Conservation (phyloP, 2,329 filamentous ascomycete genomes). For the Exutisphaerella laricina region DNA sequence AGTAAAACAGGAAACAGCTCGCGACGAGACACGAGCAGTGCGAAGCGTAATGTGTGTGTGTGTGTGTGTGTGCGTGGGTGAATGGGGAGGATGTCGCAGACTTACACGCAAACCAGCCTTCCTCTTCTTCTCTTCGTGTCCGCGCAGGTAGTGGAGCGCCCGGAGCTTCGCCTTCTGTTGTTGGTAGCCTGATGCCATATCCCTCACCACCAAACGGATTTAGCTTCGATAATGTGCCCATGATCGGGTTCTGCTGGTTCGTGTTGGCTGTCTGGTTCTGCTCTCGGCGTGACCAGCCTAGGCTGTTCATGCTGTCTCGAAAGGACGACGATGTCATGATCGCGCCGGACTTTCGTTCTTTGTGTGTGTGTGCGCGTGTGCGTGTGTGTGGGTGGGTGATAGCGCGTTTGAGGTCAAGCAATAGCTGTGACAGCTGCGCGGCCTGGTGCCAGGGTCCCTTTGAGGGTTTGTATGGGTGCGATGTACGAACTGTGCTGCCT, state of each 20-base stretch:
- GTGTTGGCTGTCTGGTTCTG: conserved; percentile 64
- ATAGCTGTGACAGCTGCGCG: conserved; percentile 6
- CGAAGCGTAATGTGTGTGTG: no score
- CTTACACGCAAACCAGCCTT: conserved; percentile 94
- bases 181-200: conserved; percentile 78
- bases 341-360: conserved; percentile 9
- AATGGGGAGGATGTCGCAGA: conserved; percentile 27
- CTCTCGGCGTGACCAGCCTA: conserved; percentile 89
- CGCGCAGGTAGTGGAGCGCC: conserved; percentile 83
- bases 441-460: conserved; percentile 13
- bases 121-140: conserved; percentile 83
- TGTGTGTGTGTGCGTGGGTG: no score
- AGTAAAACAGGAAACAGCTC: conserved; percentile 8
- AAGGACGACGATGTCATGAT: conserved; percentile 83
- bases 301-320: conserved; percentile 86
- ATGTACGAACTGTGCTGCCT: conserved; percentile 29
- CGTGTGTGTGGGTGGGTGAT: conserved; percentile 10
- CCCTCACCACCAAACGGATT: conserved; percentile 85
- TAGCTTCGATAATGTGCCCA: conserved; percentile 74
- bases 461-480: conserved; percentile 13
- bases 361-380: conserved; percentile 17
- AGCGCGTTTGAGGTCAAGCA: conserved; percentile 20
- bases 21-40: conserved; percentile 11
- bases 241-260: conserved; percentile 67
- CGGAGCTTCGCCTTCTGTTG: conserved; percentile 64